Conservation (phyloP, 1,284 basidiomycete genomes). For the Heterobasidion occidentale region DNA sequence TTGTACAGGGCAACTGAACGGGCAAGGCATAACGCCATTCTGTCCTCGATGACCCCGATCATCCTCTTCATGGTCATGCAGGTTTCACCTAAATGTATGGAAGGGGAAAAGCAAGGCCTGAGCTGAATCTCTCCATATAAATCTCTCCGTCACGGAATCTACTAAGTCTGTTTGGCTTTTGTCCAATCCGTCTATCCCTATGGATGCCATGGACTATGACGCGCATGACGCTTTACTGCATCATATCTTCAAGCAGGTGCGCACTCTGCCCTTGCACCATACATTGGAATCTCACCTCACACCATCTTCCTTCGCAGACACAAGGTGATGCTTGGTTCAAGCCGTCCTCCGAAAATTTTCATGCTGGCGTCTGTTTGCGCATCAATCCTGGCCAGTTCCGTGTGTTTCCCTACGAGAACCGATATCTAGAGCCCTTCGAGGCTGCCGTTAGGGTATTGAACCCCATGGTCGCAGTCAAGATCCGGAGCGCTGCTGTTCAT, state of each 20-base stretch:
- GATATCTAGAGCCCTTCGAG: constrained; percentile 57
- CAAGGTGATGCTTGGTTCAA: constrained; percentile 73
- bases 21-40: too few relatives aligned
- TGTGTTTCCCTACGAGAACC: constrained; percentile 62
- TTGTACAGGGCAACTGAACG: too few relatives aligned
- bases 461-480: constrained; percentile 74
- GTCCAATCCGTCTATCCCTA: not conserved
- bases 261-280: constrained; percentile 7
- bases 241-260: constrained; percentile 47
- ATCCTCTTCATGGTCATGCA: too few relatives aligned
- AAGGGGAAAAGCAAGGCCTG: too few relatives aligned
- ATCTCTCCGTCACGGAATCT: too few relatives aligned
- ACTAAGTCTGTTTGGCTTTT: too few relatives aligned
- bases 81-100: too few relatives aligned
- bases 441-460: constrained; percentile 64
- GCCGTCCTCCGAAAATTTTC: constrained; percentile 62
- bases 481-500: constrained; percentile 77
- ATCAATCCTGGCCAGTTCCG: constrained; percentile 56
- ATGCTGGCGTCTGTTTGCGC: constrained; percentile 61
- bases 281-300: constrained; percentile 3
- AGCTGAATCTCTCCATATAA: too few relatives aligned
- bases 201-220: constrained; percentile 56
- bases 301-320: constrained; percentile 31
- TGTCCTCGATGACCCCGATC: too few relatives aligned
- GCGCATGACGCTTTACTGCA: constrained; percentile 65